Conservation (phyloP, 441 rosid genomes). For the Daphne laureola region DNA sequence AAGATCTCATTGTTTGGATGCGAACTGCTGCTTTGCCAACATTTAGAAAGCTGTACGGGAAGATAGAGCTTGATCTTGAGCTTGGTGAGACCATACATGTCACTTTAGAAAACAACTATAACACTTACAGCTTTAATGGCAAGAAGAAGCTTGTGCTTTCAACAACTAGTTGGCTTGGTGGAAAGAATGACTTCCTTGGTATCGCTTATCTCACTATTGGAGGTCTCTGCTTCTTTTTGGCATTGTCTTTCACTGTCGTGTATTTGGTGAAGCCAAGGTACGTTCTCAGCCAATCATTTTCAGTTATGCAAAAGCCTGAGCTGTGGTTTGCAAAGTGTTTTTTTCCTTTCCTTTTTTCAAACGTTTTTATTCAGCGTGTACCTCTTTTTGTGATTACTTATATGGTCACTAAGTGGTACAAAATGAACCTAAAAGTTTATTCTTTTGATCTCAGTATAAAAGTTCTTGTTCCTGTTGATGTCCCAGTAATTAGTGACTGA, state of each 20-base stretch:
- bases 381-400: neutral
- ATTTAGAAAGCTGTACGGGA: slow-evolving; percentile 85
- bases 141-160: slow-evolving; percentile 84
- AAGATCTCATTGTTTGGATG: slow-evolving; percentile 96
- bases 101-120: slow-evolving; percentile 51
- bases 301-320: neutral
- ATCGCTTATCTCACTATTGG: slow-evolving; percentile 78
- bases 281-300: slow-evolving; percentile 3
- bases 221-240: slow-evolving; percentile 75
- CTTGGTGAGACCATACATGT: slow-evolving; percentile 41
- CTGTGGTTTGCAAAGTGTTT: too few species aligned
- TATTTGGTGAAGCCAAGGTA: slow-evolving; percentile 92
- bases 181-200: slow-evolving; percentile 82
- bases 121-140: slow-evolving; percentile 76
- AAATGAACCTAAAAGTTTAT: too few species aligned
- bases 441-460: too few species aligned
- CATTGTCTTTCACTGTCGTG: slow-evolving; percentile 63
- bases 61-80: slow-evolving; percentile 70
- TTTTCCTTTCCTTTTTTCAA: neutral
- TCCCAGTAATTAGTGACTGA: too few species aligned
- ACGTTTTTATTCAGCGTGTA: neutral
- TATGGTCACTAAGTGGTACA: slow-evolving; percentile 1
- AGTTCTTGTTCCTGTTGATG: too few species aligned
- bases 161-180: slow-evolving; percentile 86
- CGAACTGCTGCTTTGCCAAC: slow-evolving; percentile 96